Base-by-base conservation (phyloP, 371 early-diverging fungal genomes). In the Amoeboaphelidium occidentale region DNA sequence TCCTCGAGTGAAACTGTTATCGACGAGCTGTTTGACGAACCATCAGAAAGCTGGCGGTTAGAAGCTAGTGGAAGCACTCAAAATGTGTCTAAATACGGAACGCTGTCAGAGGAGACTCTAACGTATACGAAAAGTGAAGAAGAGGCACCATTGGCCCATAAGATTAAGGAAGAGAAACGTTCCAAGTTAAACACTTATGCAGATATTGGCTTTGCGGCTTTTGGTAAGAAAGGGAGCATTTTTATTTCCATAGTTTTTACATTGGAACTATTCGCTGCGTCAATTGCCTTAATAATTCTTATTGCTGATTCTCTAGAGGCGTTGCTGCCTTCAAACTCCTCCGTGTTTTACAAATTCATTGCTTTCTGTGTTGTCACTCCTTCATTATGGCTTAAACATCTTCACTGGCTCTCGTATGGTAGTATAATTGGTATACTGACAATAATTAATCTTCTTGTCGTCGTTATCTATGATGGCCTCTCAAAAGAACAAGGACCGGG, bases 181-280 rank as follows among this genome's bases (percentile, higher is more conserved):
- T n/a, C n/a, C n/a, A n/a, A n/a, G n/a, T 42, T 47, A 28, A 51
- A 45, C 1, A 46, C 50, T 24, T 51, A 46, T 25, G 20, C 43
- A 2, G 51, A 51, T 27, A 32, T 51, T 47, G 51, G 27, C 20
- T 27, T 45, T 23, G 51, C 43, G 4, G 51, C 51, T 17, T 51
- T 27, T 23, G 51, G 51, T 27, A 47, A 42, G 23, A 43, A 39
- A 13, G 51, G 46, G 21, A 23, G 25, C 14, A 20, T 49, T 3
- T 45, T 52, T 27, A 62, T 74, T 17, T 58, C 67, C 2, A 26
- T 59, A 1, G 49, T 83, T 23, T 78, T 79, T 59, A 58, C 71
- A 47, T 55, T 72, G 13, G 80, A 83, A 53, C 60, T 82, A 25
- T 58, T 74, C 24, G 72, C 75, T 14, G 68, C 74, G 49, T 68